Conservation (phyloP, 805 yeast species). For the Candida ortonii region DNA sequence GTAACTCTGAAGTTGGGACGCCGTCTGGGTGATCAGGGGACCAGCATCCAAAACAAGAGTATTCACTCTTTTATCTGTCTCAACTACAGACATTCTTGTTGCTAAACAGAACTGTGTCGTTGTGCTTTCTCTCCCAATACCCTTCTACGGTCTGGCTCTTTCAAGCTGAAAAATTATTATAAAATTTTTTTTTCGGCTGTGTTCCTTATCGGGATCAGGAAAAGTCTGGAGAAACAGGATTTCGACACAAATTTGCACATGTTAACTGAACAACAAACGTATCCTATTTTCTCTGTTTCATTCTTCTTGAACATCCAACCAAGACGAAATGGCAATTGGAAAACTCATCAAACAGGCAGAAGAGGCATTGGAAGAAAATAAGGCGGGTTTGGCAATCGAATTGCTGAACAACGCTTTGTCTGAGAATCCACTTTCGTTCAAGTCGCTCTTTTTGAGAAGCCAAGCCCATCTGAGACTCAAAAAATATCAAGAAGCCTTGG, state of each 20-base stretch:
- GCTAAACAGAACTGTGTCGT: not conserved
- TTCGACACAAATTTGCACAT: too few species aligned
- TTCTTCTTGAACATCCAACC: not conserved
- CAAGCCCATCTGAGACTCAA: constrained; percentile 46
- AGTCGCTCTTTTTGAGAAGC: constrained; percentile 48
- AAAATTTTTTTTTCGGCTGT: constrained; percentile 1
- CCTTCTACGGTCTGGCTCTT: constrained; percentile 6
- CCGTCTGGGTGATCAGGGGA: constrained; percentile 85
- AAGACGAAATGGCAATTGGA: constrained; percentile 13
- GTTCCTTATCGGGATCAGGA: not conserved
- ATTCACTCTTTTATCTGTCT: constrained; percentile 37
- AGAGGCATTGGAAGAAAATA: constrained; percentile 41
- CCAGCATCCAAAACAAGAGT: constrained; percentile 89
- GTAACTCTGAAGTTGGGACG: constrained; percentile 63
- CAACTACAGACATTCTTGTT: constrained; percentile 14
- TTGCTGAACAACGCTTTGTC: constrained; percentile 38
- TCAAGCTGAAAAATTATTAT: constrained; percentile 1
- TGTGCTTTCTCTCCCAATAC: constrained; percentile 1
- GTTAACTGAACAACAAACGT: too few species aligned
- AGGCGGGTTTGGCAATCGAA: constrained; percentile 44
- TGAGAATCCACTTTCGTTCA: constrained; percentile 44
- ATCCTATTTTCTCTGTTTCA: too few species aligned
- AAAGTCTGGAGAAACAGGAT: too few species aligned
- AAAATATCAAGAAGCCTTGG: constrained; percentile 46
- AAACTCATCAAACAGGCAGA: constrained; percentile 35